Evolutionary conservation across 1,139 yeast genomes (phyloP).

Genomic region (Debaryomycetaceae sp.): DNA sequence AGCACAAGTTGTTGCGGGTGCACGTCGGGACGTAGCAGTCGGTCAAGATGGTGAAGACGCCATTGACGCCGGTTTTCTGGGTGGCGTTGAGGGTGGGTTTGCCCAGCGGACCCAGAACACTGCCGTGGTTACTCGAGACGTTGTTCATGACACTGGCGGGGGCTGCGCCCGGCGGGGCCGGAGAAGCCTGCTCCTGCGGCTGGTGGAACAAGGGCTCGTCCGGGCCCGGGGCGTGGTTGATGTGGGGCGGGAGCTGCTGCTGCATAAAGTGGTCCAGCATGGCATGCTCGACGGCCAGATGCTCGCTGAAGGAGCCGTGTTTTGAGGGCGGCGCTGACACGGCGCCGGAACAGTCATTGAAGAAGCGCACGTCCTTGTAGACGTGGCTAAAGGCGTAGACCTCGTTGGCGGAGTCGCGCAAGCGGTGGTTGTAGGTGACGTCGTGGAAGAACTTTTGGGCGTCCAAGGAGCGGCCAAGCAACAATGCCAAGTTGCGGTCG

Average conservation of each 20-base stretch:
- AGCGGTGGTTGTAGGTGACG: conserved; percentile 87
- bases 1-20: conserved; percentile 77
- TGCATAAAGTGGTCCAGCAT: conserved; percentile 7
- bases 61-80: conserved; percentile 47
- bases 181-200: background rate
- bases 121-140: conserved; percentile 4
- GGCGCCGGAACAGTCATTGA: conserved; percentile 16
- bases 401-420: conserved; percentile 80
- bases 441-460: conserved; percentile 94
- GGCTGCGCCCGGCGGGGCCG: background rate
- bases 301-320: conserved; percentile 21
- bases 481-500: conserved; percentile 79
- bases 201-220: background rate
- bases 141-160: conserved; percentile 1
- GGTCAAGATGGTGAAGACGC: conserved; percentile 84
- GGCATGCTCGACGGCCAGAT: conserved; percentile 4
- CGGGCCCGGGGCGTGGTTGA: conserved; percentile 2
- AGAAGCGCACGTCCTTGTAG: conserved; percentile 31
- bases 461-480: conserved; percentile 85
- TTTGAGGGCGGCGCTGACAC: conserved; percentile 13
- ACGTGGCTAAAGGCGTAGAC: conserved; percentile 77
- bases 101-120: conserved; percentile 2
- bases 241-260: conserved; percentile 6
- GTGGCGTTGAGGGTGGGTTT: conserved; percentile 6
- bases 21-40: conserved; percentile 97